Percentiles rank a stretch among this genome's conserved stretches.
phyloP scores from a whole-genome alignment of 2,329 filamentous ascomycete genomes.

The Colletotrichum tropicale region DNA sequence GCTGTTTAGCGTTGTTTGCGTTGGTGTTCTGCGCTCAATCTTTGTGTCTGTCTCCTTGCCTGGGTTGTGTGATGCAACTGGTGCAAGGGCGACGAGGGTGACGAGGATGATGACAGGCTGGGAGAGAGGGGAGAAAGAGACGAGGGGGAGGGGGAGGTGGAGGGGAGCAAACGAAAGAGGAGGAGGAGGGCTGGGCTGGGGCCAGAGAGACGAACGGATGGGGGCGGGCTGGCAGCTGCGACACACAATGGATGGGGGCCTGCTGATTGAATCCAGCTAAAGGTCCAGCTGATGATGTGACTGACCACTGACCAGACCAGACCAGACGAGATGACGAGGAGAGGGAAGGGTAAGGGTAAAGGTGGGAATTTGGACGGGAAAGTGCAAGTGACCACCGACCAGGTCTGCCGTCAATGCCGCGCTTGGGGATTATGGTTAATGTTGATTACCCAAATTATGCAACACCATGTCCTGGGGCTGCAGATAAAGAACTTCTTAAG shows the following conservation, averaged over 20 bases:
- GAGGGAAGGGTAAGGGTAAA: not conserved
- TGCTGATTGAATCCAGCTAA: not conserved
- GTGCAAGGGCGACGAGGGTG: not conserved
- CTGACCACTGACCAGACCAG: not conserved
- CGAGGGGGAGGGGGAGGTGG: not conserved
- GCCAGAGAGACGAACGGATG: not conserved
- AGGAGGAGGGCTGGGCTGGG: no score
- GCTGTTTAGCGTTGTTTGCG: not conserved
- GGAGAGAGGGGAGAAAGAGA: not conserved
- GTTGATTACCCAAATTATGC: not conserved
- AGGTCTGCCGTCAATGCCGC: not conserved
- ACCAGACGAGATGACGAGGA: not conserved
- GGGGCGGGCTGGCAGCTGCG: not conserved
- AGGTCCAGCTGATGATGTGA: not conserved
- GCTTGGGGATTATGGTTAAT: not conserved
- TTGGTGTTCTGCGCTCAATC: not conserved
- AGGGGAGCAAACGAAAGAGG: not conserved
- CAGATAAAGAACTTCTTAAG: not conserved
- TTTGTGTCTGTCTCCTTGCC: not conserved
- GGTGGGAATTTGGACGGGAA: not conserved
- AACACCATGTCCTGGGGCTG: not conserved
- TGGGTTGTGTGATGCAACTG: not conserved
- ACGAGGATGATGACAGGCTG: not conserved
- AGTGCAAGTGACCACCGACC: not conserved
- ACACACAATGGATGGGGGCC: not conserved